These are phyloP conservation scores for Flaveria linearis DNA, from an alignment of 129 eudicot genomes.

Conservation along the genomic window DNA sequence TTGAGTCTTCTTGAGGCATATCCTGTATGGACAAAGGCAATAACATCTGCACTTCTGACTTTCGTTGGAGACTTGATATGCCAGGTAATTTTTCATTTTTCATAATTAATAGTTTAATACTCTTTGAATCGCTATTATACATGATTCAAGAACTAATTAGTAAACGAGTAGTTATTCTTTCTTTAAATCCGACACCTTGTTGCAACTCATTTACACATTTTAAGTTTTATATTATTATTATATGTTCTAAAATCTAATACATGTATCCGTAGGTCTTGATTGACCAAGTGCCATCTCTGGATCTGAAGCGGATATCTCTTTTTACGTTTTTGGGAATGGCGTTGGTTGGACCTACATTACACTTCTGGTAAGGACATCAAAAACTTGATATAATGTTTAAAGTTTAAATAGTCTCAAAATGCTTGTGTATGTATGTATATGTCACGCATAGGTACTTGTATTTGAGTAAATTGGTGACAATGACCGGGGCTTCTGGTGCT, in stretches of 20 bases:
- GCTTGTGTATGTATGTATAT: constrained; percentile 5
- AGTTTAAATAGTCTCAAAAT: not conserved
- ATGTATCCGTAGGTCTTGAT: constrained; percentile 54
- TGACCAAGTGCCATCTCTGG: constrained; percentile 70
- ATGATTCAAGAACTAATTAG: constrained; percentile 13
- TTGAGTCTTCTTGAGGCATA: constrained; percentile 60
- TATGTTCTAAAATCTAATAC: not conserved
- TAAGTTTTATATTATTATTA: not conserved
- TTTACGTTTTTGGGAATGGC: constrained; percentile 82
- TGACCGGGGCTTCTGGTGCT: constrained; percentile 80
- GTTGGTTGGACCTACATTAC: constrained; percentile 93
- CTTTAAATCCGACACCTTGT: not conserved
- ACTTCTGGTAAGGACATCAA: constrained; percentile 64
- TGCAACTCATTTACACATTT: not conserved
- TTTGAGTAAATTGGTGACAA: constrained; percentile 72
- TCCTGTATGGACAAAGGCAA: constrained; percentile 81
- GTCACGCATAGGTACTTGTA: constrained; percentile 60
- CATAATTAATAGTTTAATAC: not conserved
- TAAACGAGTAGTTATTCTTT: constrained; percentile 5
- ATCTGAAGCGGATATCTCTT: constrained; percentile 60
- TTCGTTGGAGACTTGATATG: constrained; percentile 78
- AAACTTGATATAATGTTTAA: not conserved
- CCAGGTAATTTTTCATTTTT: constrained; percentile 49
- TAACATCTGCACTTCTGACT: constrained; percentile 82
- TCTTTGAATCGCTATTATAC: not conserved